phyloP scores from a whole-genome alignment of 345 rosid species.

The Litchi chinensis region DNA sequence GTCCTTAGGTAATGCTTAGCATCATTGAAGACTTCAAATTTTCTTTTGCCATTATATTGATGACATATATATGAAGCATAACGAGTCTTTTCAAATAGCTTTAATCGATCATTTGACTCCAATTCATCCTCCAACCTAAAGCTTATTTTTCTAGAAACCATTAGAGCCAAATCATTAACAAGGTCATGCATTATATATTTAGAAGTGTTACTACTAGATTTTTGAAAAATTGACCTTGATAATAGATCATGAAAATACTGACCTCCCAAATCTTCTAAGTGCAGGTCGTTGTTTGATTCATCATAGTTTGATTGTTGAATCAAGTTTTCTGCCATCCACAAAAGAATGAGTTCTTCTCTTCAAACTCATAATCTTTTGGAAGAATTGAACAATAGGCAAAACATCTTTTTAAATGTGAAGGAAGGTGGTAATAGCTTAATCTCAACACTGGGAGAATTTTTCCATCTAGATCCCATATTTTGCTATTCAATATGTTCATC shows the following conservation, averaged over 20 bases:
- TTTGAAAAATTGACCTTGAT: slow-evolving; percentile 2
- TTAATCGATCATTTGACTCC: too few species aligned
- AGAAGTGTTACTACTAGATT: background rate
- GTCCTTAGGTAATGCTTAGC: background rate
- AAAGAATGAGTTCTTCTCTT: slow-evolving; percentile 17
- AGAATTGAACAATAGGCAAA: slow-evolving; percentile 20
- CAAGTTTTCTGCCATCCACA: slow-evolving; percentile 28
- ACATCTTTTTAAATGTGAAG: slow-evolving; percentile 18
- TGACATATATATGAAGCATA: too few species aligned
- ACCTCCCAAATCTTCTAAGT: too few species aligned
- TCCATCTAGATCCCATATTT: background rate
- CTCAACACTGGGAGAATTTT: too few species aligned
- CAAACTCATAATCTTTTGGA: slow-evolving; percentile 21
- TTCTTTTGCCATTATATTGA: background rate
- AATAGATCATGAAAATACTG: too few species aligned
- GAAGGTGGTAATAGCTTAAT: background rate
- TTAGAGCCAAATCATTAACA: slow-evolving; percentile 19
- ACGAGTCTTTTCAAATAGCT: too few species aligned
- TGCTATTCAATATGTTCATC: slow-evolving; percentile 12
- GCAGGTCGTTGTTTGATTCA: too few species aligned
- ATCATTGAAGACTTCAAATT: background rate
- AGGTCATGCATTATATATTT: slow-evolving; percentile 23
- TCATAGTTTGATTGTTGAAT: background rate
- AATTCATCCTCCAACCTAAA: background rate
- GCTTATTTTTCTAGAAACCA: background rate